Evolutionary conservation across 225 moss, liverwort and hornwort genomes (phyloP), one percentile per base, ranked within the genome.

Genomic region (Bryoerythrophyllum caledonicum): DNA sequence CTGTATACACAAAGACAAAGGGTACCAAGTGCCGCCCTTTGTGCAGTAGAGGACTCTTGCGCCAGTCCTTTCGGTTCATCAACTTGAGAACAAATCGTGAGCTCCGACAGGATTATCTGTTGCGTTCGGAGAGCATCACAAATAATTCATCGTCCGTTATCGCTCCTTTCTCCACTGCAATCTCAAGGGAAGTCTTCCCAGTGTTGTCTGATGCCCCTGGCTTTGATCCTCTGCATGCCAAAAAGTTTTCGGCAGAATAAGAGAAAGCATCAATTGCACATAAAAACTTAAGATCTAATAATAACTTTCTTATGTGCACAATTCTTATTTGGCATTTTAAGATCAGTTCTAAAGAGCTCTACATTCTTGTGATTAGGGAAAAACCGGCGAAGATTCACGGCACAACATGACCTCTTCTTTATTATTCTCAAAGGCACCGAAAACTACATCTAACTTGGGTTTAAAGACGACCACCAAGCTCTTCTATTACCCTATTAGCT

Each of bases 151-250:
- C 93, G 59, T 94, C 96, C 25, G 86, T 83, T 35, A 86, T 78
- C 11, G 81, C 82, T 65, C 92, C 92, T 25, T 82, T 74, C 80
- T 90, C 90, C 80, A 91, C 76, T 63, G 88, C 87, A 81, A 92
- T 88, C 70, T 91, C 92, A 67, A 94, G 77, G 23, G 96, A 87
- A 44, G 94, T 90, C 76, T 91, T 94, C 63, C 94, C 96, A 67
- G 80, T 79, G 60, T 73, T 80, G 38, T 96, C 96, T 55, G 81
- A 74, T 41, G 73, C 88, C 43, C 82, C 77, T 63, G 88, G 76
- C 68, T 83, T 81, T 26, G 94, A 90, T 79, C 96, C 96, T 69
- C 94, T 89, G 89, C 84, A 81, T 62, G 69, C 35, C 44, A 76
- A 24, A 48, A 24, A 21, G 26, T 28, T 59, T 13, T 59, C 73